A percentile compares a stretch with the other conserved stretches of the same genome.
These are phyloP conservation scores for Colletotrichum salicis DNA, from an alignment of 2,329 filamentous ascomycete species.

Conservation along the genomic window DNA sequence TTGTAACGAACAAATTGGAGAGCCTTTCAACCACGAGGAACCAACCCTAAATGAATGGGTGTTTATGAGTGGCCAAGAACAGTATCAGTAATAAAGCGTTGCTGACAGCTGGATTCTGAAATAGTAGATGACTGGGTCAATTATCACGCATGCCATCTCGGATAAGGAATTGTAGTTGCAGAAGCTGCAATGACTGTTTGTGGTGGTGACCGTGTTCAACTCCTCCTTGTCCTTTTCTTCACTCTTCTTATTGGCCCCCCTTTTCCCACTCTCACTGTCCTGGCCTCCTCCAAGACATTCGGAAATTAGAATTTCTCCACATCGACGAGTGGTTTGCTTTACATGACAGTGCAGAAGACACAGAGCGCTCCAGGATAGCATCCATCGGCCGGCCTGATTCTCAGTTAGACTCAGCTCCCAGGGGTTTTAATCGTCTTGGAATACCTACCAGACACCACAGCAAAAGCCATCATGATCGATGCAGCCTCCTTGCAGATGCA, in stretches of 20 bases:
- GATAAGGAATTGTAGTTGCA: not conserved
- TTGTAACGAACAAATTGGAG: not conserved
- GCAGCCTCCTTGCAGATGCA: not conserved
- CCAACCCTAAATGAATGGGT: not conserved
- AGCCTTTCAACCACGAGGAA: not conserved
- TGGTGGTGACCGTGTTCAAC: not conserved
- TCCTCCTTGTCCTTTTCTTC: not conserved
- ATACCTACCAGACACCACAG: not conserved
- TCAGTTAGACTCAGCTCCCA: not conserved
- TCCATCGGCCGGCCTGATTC: not conserved
- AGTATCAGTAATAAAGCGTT: not conserved
- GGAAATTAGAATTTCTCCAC: not conserved
- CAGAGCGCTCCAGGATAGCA: not conserved
- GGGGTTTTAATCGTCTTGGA: not conserved
- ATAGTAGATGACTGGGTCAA: not conserved
- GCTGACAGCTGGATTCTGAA: no score
- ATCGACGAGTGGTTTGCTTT: not conserved
- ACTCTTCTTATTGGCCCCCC: not conserved
- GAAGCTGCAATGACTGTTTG: not conserved
- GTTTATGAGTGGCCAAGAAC: not conserved
- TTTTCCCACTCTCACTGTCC: not conserved
- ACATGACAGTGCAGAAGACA: not conserved
- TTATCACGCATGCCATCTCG: not conserved
- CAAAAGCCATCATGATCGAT: not conserved
- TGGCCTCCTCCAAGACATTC: accelerated